Evolutionary conservation across 129 eudicot species (phyloP), one percentile per base, ranked within the genome.

Genomic region (Helichrysum umbraculigerum): DNA sequence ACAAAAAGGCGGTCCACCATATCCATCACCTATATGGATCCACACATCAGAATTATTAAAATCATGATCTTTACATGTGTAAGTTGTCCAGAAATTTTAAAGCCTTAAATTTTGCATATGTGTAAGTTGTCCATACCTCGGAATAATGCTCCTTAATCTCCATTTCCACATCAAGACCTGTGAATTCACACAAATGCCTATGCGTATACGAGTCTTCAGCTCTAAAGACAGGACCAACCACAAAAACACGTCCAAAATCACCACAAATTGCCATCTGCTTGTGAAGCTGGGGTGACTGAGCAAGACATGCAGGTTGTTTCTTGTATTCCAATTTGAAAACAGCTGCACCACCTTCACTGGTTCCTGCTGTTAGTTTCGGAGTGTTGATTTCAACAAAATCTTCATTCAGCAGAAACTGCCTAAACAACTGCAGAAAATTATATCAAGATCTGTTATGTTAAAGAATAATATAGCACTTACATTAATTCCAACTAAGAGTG

Each of bases 291-390:
- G 98, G 98, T 25, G 98, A 93, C 69, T 93, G 98, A 1, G 97
- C 98, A 73, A 93, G 84, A 71, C 98, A 93, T 29, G 98, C 98
- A 41, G 98, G 97, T 66, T 66, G 78, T 52, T 91, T 92, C 70
- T 86, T 90, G 86, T 93, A 93, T 62, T 90, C 92, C 33, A 93
- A 83, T 73, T 79, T 85, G 71, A 93, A 93, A 78, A 93, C 97
- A 59, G 97, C 97, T 25, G 98, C 82, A 29, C 98, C 98, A 56
- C 98, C 98, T 84, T 93, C 98, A 78, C 98, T 93, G 15, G 92
- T 85, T 35, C 98, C 98, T n/a, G 89, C 89, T 1, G 85, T 90
- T 72, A 93, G 37, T 62, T 93, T 93, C 30, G 98, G 98, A 12
- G 98, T 88, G 68, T 85, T 79, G 76, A 93, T 90, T 63, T 88